Percentiles rank a stretch among this genome's conserved stretches.
Conservation (phyloP, 768 basidiomycete species). For the Calocybe gangraenosa region DNA sequence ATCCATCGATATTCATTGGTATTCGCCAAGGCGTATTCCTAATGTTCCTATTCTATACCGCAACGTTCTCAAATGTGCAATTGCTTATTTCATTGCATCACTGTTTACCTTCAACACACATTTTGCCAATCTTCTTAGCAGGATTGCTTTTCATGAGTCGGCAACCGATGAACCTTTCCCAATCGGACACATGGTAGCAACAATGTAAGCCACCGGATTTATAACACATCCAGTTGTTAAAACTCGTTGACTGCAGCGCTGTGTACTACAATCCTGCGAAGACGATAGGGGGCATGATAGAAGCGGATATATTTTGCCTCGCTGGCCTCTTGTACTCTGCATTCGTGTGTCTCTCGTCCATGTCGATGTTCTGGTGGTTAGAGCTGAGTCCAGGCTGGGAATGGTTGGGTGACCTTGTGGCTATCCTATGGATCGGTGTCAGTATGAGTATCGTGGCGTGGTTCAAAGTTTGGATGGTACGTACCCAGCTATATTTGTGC, state of each 20-base stretch:
- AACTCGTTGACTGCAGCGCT: slow-evolving; percentile 35
- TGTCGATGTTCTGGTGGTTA: slow-evolving; percentile 77
- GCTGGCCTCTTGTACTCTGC: slow-evolving; percentile 67
- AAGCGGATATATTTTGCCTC: slow-evolving; percentile 81
- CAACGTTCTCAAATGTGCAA: slow-evolving; percentile 85
- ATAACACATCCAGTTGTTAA: background rate
- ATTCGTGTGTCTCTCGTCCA: slow-evolving; percentile 68
- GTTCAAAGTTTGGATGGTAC: slow-evolving; percentile 86
- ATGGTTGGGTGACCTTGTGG: slow-evolving; percentile 68
- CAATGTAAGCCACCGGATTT: slow-evolving; percentile 58
- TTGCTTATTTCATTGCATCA: slow-evolving; percentile 87
- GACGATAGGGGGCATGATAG: slow-evolving; percentile 88
- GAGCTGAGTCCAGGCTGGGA: slow-evolving; percentile 68
- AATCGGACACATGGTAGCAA: slow-evolving; percentile 89
- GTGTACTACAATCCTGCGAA: slow-evolving; percentile 95
- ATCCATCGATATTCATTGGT: slow-evolving; percentile 11
- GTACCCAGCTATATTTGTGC: slow-evolving; percentile 4
- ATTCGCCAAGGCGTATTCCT: slow-evolving; percentile 24
- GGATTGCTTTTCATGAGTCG: slow-evolving; percentile 49
- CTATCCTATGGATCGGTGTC: slow-evolving; percentile 79
- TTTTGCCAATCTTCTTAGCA: slow-evolving; percentile 66
- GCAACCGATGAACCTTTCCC: slow-evolving; percentile 57
- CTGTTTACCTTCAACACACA: slow-evolving; percentile 88
- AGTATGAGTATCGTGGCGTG: slow-evolving; percentile 82
- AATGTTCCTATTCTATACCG: slow-evolving; percentile 48